Evolutionary conservation across 108 stramenopile genomes (phyloP).

Genomic region (Schizochytrium sp.): DNA sequence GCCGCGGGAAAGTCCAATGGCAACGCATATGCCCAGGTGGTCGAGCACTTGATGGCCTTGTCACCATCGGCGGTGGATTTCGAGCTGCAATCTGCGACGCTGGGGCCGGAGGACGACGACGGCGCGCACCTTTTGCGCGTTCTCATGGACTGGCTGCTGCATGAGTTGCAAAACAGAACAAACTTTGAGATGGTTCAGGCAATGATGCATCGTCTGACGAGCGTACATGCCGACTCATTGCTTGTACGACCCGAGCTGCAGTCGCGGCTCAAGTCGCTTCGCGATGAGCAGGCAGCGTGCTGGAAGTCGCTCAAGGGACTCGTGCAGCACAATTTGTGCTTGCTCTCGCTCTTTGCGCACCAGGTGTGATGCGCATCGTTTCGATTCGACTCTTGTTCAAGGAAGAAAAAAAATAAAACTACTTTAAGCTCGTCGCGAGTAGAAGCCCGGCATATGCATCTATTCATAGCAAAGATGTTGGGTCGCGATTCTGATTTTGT

Average conservation of each 20-base stretch:
- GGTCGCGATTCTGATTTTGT: too few relatives aligned
- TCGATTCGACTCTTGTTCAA: not conserved
- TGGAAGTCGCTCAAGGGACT: not conserved
- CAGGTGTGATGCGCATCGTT: not conserved
- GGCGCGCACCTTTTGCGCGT: not conserved
- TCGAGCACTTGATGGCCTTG: slow-evolving; percentile 58
- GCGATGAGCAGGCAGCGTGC: not conserved
- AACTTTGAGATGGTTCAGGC: slow-evolving; percentile 16
- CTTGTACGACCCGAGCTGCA: not conserved
- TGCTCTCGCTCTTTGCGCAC: not conserved
- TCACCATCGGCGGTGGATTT: slow-evolving; percentile 84
- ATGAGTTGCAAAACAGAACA: not conserved
- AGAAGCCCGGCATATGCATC: not conserved
- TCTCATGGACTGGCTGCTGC: not conserved
- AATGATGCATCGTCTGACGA: not conserved
- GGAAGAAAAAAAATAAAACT: not conserved
- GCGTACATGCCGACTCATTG: not conserved
- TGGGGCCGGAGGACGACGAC: not conserved
- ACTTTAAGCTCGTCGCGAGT: not conserved
- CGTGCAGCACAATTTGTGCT: not conserved
- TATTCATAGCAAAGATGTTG: too few relatives aligned
- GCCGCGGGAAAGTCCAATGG: slow-evolving; percentile 36
- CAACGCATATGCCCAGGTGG: slow-evolving; percentile 47
- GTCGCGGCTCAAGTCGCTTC: not conserved
- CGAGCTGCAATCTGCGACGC: slow-evolving; percentile 35